Conservation (phyloP, 1,284 basidiomycete genomes). For the Chalciporus sp. region DNA sequence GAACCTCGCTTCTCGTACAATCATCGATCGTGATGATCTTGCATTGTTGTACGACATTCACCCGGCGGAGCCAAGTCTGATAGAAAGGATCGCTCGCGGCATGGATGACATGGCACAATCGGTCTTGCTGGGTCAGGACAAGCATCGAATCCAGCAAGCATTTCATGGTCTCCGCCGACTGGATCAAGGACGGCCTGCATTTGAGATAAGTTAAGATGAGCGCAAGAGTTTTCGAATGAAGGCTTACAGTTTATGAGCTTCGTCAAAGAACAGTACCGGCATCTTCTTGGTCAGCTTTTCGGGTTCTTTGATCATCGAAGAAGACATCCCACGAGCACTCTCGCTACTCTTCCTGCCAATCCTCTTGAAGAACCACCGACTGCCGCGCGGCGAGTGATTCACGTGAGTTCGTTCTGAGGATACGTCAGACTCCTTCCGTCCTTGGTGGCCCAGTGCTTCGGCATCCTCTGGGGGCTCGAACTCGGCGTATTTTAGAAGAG, state of each 20-base stretch:
- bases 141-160: slow-evolving; percentile 81
- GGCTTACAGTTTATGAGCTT: slow-evolving; percentile 77
- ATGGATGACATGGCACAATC: slow-evolving; percentile 80
- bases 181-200: slow-evolving; percentile 67
- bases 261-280: slow-evolving; percentile 81
- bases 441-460: slow-evolving; percentile 27
- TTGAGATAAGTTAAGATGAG: slow-evolving; percentile 8
- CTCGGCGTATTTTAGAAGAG: slow-evolving; percentile 71
- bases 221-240: background rate
- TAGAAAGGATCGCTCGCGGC: slow-evolving; percentile 85
- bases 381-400: slow-evolving; percentile 33
- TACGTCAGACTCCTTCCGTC: slow-evolving; percentile 33
- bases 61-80: slow-evolving; percentile 75
- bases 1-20: slow-evolving; percentile 69
- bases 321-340: slow-evolving; percentile 33
- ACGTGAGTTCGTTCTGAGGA: slow-evolving; percentile 39
- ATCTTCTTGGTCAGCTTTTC: slow-evolving; percentile 61
- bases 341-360: slow-evolving; percentile 26
- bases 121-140: slow-evolving; percentile 82
- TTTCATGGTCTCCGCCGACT: slow-evolving; percentile 78
- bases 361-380: slow-evolving; percentile 37
- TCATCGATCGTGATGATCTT: slow-evolving; percentile 83
- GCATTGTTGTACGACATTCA: slow-evolving; percentile 80
- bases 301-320: slow-evolving; percentile 34
- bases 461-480: slow-evolving; percentile 51